These are phyloP conservation scores for Gossypium mustelinum DNA, from an alignment of 345 rosid species.

Conservation along the genomic window DNA sequence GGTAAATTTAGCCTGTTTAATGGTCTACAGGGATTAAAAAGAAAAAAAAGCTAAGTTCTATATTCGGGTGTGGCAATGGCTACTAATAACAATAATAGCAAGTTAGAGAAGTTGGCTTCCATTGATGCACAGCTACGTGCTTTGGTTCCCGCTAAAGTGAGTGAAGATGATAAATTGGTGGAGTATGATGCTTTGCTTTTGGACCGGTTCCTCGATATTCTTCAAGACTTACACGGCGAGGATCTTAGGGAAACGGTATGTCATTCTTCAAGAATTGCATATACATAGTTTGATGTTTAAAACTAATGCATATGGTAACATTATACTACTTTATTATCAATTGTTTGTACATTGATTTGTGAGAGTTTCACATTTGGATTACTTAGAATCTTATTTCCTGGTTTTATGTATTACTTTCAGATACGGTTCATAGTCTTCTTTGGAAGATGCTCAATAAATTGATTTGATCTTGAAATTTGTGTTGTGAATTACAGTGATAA, in stretches of 20 bases:
- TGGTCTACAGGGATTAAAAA: slow-evolving; percentile 26
- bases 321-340: neutral
- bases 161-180: slow-evolving; percentile 92
- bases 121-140: slow-evolving; percentile 92
- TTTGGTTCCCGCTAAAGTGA: slow-evolving; percentile 74
- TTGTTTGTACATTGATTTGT: neutral
- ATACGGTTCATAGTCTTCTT: too few relatives aligned
- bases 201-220: slow-evolving; percentile 95
- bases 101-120: slow-evolving; percentile 84
- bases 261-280: neutral
- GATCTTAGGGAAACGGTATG: slow-evolving; percentile 89
- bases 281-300: neutral
- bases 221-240: slow-evolving; percentile 91
- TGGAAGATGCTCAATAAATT: too few relatives aligned
- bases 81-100: slow-evolving; percentile 30
- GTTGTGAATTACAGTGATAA: neutral
- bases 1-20: neutral
- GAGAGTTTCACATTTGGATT: neutral
- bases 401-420: neutral
- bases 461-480: slow-evolving; percentile 11
- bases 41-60: neutral
- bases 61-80: slow-evolving; percentile 30
- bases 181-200: slow-evolving; percentile 94
- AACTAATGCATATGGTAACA: neutral
- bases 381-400: neutral